Conservation (phyloP, 1,139 yeast genomes). For the Wickerhamomyces sp. region DNA sequence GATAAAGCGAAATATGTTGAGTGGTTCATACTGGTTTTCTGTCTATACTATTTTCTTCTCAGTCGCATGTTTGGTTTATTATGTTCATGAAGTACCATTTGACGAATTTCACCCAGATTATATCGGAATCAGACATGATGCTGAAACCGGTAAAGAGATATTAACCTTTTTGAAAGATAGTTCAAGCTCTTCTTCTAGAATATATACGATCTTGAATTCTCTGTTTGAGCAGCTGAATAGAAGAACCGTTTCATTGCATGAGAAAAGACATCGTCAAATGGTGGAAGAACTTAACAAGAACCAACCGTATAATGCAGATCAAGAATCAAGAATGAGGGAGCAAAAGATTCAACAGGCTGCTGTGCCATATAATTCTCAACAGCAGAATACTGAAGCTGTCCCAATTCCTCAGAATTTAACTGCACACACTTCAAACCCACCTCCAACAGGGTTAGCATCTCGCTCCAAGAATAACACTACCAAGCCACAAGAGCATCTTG, state of each 20-base stretch:
- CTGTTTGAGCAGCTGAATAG: conserved; percentile 78
- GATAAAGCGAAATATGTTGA: conserved; percentile 66
- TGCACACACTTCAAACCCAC: conserved; percentile 3
- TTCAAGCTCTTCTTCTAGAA: conserved; percentile 74
- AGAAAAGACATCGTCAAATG: conserved; percentile 12
- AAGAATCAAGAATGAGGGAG: conserved; percentile 11
- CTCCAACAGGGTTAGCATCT: too few relatives aligned
- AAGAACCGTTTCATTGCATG: conserved; percentile 48
- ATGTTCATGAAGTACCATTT: conserved; percentile 68
- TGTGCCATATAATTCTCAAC: conserved; percentile 3
- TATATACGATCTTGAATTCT: conserved; percentile 73
- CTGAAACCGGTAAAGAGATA: conserved; percentile 76
- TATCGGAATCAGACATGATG: conserved; percentile 58
- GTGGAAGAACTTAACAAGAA: conserved; percentile 15
- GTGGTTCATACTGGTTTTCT: conserved; percentile 92
- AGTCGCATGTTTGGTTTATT: conserved; percentile 49
- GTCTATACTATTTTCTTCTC: conserved; percentile 90
- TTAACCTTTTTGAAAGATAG: conserved; percentile 67
- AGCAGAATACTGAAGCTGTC: conserved; percentile 7
- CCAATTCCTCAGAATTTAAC: conserved; percentile 23
- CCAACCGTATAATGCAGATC: conserved; percentile 19
- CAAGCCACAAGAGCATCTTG: not conserved
- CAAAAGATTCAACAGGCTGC: conserved; percentile 3
- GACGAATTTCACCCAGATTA: conserved; percentile 61
- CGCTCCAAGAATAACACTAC: too few relatives aligned